Base-by-base conservation (phyloP, 1,284 basidiomycete genomes). In the Xanthoconium separans region DNA sequence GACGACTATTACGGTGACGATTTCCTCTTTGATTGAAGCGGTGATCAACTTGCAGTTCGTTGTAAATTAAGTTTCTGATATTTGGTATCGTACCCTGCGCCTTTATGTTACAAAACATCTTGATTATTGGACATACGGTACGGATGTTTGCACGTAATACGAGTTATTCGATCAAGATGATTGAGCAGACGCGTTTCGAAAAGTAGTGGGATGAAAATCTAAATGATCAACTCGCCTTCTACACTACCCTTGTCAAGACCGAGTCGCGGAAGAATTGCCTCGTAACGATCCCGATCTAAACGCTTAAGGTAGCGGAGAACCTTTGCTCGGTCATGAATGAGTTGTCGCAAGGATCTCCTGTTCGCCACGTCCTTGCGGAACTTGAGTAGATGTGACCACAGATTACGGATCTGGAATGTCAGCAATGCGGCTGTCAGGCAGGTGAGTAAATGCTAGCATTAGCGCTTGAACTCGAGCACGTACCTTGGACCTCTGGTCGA, bases 401-500 rank as follows among this genome's bases (percentile, higher is more conserved):
- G 70, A 60, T 87, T 89, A 44, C 91, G 90, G 61, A 98, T 96
- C 65, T 85, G 81, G 67, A 89, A 84, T 0, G 95, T 98, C 51
- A 95, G 68, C 24, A 98, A 75, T 1, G 95, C 95, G 47, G 88
- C 95, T 95, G 62, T 7, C 50, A 51, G 22, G 46, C 29, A 40
- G 31, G 33, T 46, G n/a, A n/a, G 50, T 55, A 18, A 55, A 39
- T 27, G 6, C 12, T 53, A 16, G 48, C 53, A 41, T 53, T 6
- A 33, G 18, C 41, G 31, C 45, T 30, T 50, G 41, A 45, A 43
- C 11, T 59, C 44, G 41, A 37, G 41, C 31, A 73, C 83, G 55
- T 65, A 92, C 93, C 91, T 79, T 97, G 94, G 0, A 96, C 94
- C 64, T 94, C 90, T 1, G 90, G 81, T 50, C 86, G 79, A 36